Percentiles rank a stretch among this genome's conserved stretches.
phyloP scores from a whole-genome alignment of 129 eudicot genomes.

The Escallonia herrerae region DNA sequence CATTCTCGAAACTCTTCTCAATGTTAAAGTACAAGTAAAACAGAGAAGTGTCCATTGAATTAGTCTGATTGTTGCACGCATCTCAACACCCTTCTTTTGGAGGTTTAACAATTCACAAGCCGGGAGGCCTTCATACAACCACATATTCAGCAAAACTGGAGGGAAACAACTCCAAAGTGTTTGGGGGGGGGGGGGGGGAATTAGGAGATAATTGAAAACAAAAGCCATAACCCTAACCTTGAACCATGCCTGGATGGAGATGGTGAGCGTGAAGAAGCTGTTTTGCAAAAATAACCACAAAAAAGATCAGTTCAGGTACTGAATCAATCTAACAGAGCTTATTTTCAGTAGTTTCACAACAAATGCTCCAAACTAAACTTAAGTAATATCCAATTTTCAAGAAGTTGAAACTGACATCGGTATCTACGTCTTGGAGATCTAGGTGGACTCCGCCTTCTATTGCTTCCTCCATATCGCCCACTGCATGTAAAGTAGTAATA shows the following conservation, averaged over 20 bases:
- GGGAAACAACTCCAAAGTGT: too few species aligned
- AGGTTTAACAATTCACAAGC: too few species aligned
- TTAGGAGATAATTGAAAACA: too few species aligned
- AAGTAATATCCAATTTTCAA: conserved; percentile 8
- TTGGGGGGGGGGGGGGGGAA: too few species aligned
- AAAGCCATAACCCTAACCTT: conserved; percentile 31
- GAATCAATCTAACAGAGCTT: not conserved
- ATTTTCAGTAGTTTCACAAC: not conserved
- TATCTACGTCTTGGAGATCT: conserved; percentile 57
- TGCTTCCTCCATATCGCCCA: conserved; percentile 54
- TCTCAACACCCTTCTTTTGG: not conserved
- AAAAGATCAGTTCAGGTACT: not conserved
- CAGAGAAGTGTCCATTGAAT: too few species aligned
- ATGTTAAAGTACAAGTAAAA: too few species aligned
- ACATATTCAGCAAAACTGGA: too few species aligned
- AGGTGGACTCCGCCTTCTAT: conserved; percentile 59
- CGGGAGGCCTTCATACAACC: too few species aligned
- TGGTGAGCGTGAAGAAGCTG: conserved; percentile 69
- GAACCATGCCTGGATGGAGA: conserved; percentile 55
- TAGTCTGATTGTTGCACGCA: too few species aligned
- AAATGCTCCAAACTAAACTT: conserved; percentile 2
- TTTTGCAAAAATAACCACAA: conserved; percentile 2
- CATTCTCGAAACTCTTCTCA: too few species aligned
- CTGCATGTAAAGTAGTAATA: conserved; percentile 10
- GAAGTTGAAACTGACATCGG: conserved; percentile 51